Evolutionary conservation across 352 stramenopile genomes (phyloP), one percentile per base, ranked within the genome.

Genomic region (Blastocystis sp.): DNA sequence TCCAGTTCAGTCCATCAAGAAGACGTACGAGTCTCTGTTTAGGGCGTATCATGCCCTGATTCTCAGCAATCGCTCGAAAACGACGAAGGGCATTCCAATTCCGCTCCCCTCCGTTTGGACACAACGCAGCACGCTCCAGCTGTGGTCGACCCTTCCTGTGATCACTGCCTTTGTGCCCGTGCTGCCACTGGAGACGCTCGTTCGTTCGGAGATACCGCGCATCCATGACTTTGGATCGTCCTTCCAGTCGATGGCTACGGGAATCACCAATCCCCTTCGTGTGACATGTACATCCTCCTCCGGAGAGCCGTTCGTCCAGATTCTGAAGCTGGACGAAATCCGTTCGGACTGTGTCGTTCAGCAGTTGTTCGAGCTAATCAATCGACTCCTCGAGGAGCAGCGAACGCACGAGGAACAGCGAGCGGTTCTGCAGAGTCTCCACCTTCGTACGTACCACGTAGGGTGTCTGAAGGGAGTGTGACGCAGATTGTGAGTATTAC

Each of bases 391-490:
- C 32, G 89, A 88, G 34, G 90, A 92, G 27, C 89, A 94, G 51
- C 87, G n/a, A n/a, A n/a, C n/a, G n/a, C n/a, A n/a, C n/a, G n/a
- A n/a, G n/a, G n/a, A n/a, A n/a, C n/a, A 89, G 24, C 84, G 87
- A 7, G 93, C 91, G 48, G 86, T n/a, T n/a, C n/a, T n/a, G n/a
- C n/a, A n/a, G n/a, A n/a, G n/a, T n/a, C n/a, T n/a, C n/a, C 24
- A 44, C 29, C 69, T 99, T 18, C 91, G 94, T 9, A 99, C 96
- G 21, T 99, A 99, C 89, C 96, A 94, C 77, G 94, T 99, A 34
- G 42, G 14, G n/a, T 29, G 16, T 9, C 1, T n/a, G 3, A 9
- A 44, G 8, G n/a, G 1, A 27, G 32, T 72, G 32, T 44, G n/a
- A 0, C 11, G 6, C 40, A 72, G 61, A 44, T 81, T 24, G 90